A percentile compares a stretch with the other conserved stretches of the same genome.
phyloP scores from a whole-genome alignment of 148 eudicot genomes.

The Pharnaceum exiguum region DNA sequence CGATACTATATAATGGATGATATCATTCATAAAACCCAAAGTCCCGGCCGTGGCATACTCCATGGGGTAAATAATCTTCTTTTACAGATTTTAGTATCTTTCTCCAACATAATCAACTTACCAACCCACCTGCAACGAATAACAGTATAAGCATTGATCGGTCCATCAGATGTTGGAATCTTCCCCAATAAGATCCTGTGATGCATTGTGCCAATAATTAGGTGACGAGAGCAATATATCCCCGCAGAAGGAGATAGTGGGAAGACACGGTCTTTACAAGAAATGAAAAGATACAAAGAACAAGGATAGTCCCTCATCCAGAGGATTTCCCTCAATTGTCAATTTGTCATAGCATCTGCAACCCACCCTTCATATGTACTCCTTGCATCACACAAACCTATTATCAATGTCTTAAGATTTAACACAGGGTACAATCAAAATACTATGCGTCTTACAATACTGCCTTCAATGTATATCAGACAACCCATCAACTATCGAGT shows the following conservation, averaged over 20 bases:
- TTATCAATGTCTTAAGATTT: background rate
- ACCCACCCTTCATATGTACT: background rate
- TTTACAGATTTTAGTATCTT: constrained; percentile 10
- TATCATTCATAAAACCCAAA: too few relatives aligned
- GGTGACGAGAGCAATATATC: constrained; percentile 32
- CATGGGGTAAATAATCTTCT: too few relatives aligned
- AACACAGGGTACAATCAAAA: background rate
- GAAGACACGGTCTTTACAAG: background rate
- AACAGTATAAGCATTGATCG: constrained; percentile 74
- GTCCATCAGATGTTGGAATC: constrained; percentile 87
- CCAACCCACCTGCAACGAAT: constrained; percentile 94
- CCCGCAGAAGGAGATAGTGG: constrained; percentile 23
- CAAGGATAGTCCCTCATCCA: background rate
- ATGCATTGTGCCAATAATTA: constrained; percentile 64
- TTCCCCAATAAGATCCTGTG: constrained; percentile 97
- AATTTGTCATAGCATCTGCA: background rate
- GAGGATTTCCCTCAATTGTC: background rate
- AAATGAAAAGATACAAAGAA: constrained; percentile 7
- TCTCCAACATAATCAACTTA: constrained; percentile 47
- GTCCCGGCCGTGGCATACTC: too few relatives aligned
- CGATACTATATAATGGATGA: too few relatives aligned
- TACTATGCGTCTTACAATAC: background rate
- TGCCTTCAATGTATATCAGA: background rate
- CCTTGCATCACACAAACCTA: background rate
- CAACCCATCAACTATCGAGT: background rate